Evolutionary conservation across 2,329 filamentous ascomycete genomes (phyloP).

Genomic region (Paraphaeosphaeria minitans): DNA sequence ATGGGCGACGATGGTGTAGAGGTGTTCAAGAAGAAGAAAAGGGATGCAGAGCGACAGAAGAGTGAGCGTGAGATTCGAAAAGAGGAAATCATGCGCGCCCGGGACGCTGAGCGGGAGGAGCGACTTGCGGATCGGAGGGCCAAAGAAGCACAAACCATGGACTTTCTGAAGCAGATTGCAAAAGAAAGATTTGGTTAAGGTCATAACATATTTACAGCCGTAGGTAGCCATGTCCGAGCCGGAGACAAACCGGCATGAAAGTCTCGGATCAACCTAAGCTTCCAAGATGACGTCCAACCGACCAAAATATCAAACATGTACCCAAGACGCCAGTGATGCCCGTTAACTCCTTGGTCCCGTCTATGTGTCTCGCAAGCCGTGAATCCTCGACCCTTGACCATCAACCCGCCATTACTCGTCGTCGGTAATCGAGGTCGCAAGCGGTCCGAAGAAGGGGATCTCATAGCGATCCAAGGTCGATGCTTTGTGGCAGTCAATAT

Average conservation of each 20-base stretch:
- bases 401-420: conserved; percentile 67
- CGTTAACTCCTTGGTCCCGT: conserved; percentile 2
- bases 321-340: conserved; percentile 11
- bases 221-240: neutral
- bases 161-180: conserved; percentile 78
- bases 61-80: conserved; percentile 81
- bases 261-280: neutral
- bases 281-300: neutral
- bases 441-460: conserved; percentile 80
- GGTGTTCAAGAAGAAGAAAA: conserved; percentile 68
- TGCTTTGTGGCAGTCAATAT: conserved; percentile 50
- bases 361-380: neutral
- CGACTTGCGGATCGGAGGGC: conserved; percentile 69
- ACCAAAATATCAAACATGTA: neutral
- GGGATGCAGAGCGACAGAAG: conserved; percentile 71
- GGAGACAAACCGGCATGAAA: neutral
- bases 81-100: conserved; percentile 79
- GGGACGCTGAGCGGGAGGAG: conserved; percentile 80
- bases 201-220: neutral
- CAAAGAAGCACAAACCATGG: conserved; percentile 85
- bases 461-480: conserved; percentile 74
- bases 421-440: conserved; percentile 89
- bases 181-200: conserved; percentile 65
- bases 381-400: neutral
- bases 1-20: conserved; percentile 76